Evolutionary conservation across 2,329 filamentous ascomycete genomes (phyloP).

Genomic region (Colletotrichum horii): DNA sequence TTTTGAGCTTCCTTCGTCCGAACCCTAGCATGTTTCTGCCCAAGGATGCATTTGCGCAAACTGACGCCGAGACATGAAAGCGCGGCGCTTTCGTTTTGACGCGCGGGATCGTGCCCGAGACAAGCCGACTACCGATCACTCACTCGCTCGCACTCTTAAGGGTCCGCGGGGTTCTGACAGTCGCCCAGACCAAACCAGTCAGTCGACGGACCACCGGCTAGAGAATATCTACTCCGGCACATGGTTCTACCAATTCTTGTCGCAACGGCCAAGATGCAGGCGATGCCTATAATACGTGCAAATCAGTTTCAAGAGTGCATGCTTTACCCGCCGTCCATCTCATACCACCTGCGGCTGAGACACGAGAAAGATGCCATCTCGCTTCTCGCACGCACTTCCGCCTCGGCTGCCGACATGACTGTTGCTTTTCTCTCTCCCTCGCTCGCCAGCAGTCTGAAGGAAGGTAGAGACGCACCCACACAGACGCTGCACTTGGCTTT

Average conservation of each 20-base stretch:
- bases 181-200: neutral
- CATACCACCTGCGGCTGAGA: neutral
- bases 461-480: slow-evolving; percentile 3
- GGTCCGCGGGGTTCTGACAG: neutral
- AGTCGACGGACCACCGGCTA: neutral
- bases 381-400: neutral
- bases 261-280: neutral
- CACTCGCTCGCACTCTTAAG: neutral
- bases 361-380: neutral
- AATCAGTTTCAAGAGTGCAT: neutral
- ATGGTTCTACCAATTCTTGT: neutral
- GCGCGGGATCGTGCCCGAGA: neutral
- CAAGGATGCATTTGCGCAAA: neutral
- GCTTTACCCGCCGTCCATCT: neutral
- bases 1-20: neutral
- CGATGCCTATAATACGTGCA: neutral
- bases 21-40: neutral
- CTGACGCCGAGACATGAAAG: slow-evolving; percentile 10
- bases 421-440: slow-evolving; percentile 3
- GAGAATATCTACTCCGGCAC: neutral
- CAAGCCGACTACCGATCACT: neutral
- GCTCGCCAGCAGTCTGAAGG: neutral
- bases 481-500: neutral
- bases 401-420: neutral
- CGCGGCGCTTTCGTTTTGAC: slow-evolving; percentile 6